Conservation (phyloP, 2,329 filamentous ascomycete species). For the Hypoxylon sp. region DNA sequence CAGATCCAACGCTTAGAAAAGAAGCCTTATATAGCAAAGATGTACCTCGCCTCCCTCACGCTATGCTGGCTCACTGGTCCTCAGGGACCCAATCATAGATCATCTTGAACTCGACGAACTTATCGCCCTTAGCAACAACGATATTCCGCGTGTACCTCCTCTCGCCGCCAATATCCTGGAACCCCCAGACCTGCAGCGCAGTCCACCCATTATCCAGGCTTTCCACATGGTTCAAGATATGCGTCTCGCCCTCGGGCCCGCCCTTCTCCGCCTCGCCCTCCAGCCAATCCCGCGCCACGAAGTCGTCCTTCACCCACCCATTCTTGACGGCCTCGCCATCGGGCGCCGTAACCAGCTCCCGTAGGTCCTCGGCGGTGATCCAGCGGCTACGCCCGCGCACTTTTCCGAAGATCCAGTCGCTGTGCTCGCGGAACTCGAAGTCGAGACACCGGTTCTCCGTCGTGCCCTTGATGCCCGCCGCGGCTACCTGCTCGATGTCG, state of each 20-base stretch:
- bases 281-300: constrained; percentile 74
- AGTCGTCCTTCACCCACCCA: constrained; percentile 68
- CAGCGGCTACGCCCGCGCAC: constrained; percentile 73
- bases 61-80: constrained; percentile 12
- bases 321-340: constrained; percentile 70
- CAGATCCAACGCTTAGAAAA: not conserved
- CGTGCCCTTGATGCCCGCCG: constrained; percentile 78
- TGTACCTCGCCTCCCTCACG: not conserved
- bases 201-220: constrained; percentile 68
- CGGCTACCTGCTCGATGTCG: constrained; percentile 79
- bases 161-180: constrained; percentile 67
- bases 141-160: constrained; percentile 68
- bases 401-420: constrained; percentile 84
- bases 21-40: not conserved
- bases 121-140: constrained; percentile 64
- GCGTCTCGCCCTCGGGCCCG: constrained; percentile 71
- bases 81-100: constrained; percentile 67
- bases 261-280: constrained; percentile 66
- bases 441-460: constrained; percentile 69
- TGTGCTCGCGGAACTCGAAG: constrained; percentile 71
- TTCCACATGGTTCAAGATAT: constrained; percentile 75
- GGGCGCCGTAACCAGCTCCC: constrained; percentile 66
- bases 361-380: constrained; percentile 66
- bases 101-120: constrained; percentile 64
- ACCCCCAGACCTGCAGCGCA: constrained; percentile 73